A percentile compares a stretch with the other conserved stretches of the same genome.
Evolutionary conservation across 1,284 basidiomycete genomes (phyloP).

Genomic region (Cutaneotrichosporon spelunceum): DNA sequence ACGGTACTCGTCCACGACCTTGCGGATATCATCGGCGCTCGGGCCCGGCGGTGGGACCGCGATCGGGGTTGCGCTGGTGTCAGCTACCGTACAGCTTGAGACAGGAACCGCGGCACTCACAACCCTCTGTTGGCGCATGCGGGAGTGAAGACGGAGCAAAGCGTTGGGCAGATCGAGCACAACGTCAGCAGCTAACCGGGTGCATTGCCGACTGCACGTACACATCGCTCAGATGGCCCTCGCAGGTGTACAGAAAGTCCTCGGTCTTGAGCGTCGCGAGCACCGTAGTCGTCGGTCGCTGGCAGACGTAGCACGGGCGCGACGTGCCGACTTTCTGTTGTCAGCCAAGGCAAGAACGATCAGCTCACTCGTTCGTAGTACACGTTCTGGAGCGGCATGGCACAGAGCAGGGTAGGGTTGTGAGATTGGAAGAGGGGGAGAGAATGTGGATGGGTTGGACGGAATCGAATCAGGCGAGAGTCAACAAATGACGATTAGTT

Average conservation of each 20-base stretch:
- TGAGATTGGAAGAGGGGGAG: neutral
- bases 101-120: slow-evolving; percentile 18
- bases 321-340: slow-evolving; percentile 45
- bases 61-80: slow-evolving; percentile 41
- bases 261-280: slow-evolving; percentile 48
- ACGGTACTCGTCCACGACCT: slow-evolving; percentile 47
- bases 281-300: slow-evolving; percentile 44
- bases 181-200: neutral
- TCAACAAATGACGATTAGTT: slow-evolving; percentile 18
- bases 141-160: neutral
- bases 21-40: slow-evolving; percentile 47
- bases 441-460: neutral
- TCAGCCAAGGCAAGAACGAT: slow-evolving; percentile 12
- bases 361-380: slow-evolving; percentile 48
- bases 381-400: slow-evolving; percentile 37
- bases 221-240: slow-evolving; percentile 47
- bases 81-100: neutral
- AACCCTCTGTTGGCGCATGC: slow-evolving; percentile 23
- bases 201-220: slow-evolving; percentile 22
- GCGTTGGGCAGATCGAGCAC: neutral
- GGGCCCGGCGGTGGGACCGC: slow-evolving; percentile 36
- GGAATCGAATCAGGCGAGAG: neutral
- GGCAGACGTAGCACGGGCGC: slow-evolving; percentile 48
- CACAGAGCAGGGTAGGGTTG: neutral
- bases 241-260: slow-evolving; percentile 50